A percentile compares a stretch with the other conserved stretches of the same genome.
Conservation (phyloP, 306 rosid species). For the Quercus dentata region DNA sequence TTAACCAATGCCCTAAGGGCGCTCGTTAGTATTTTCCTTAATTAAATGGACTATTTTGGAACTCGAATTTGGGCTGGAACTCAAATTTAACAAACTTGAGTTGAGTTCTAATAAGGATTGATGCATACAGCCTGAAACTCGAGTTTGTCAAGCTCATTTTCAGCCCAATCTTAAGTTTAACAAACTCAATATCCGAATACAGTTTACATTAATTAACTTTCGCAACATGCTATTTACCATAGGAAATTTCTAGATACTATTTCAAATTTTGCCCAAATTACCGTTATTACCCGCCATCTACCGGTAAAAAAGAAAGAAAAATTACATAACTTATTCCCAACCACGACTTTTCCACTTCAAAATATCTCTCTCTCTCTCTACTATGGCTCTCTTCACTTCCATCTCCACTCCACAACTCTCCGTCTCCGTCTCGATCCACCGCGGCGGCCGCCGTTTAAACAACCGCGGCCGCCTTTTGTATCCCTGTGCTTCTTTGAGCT, state of each 20-base stretch:
- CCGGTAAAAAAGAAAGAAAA: neutral
- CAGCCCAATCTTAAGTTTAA: too few relatives aligned
- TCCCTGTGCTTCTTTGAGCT: conserved; percentile 50
- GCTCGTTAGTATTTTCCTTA: too few relatives aligned
- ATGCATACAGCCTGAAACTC: accelerated
- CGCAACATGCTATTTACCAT: too few relatives aligned
- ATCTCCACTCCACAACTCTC: conserved; percentile 33
- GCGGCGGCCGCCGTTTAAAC: conserved; percentile 5
- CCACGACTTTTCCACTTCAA: neutral
- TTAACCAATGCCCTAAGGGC: too few relatives aligned
- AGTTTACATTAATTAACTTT: too few relatives aligned
- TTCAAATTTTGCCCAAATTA: neutral
- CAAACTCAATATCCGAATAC: accelerated
- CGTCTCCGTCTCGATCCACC: conserved; percentile 23
- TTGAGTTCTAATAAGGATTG: accelerated
- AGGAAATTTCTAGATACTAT: too few relatives aligned
- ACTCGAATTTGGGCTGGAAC: accelerated
- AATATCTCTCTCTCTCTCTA: neutral
- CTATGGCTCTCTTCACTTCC: conserved; percentile 69
- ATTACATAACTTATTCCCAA: too few relatives aligned
- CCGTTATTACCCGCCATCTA: conserved; percentile 22
- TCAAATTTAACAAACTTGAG: too few relatives aligned
- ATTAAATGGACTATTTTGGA: too few relatives aligned
- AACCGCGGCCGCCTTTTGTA: conserved; percentile 15
- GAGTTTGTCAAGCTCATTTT: accelerated